A percentile compares a stretch with the other conserved stretches of the same genome.
Evolutionary conservation across 2,329 filamentous ascomycete genomes (phyloP).

Genomic region (Zymoseptoria brevis): DNA sequence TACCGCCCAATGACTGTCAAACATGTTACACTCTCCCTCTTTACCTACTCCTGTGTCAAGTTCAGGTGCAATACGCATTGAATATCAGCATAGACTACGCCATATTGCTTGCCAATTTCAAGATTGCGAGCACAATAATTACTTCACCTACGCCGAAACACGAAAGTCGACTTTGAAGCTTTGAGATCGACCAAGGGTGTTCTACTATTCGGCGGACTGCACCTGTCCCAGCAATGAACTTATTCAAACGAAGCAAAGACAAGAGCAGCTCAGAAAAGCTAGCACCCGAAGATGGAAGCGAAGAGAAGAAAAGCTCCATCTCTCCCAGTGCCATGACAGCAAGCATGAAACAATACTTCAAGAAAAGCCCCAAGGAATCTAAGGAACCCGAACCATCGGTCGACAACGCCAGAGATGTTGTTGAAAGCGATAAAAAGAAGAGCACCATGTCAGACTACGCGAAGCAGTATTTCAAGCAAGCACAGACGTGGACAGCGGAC

Average conservation of each 20-base stretch:
- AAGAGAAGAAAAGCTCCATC: not conserved
- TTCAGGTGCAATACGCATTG: too few relatives aligned
- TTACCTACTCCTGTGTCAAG: too few relatives aligned
- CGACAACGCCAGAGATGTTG: not conserved
- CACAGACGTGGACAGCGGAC: slow-evolving; percentile 8
- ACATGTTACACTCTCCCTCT: too few relatives aligned
- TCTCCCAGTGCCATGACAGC: not conserved
- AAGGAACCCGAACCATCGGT: not conserved
- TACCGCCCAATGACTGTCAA: too few relatives aligned
- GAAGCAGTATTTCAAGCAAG: slow-evolving; percentile 9
- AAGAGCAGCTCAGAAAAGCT: not conserved
- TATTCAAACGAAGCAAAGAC: slow-evolving; percentile 9
- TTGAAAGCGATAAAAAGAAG: slow-evolving; percentile 3
- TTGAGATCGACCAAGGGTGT: not conserved
- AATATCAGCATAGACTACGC: too few relatives aligned
- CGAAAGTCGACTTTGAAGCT: not conserved
- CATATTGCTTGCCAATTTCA: too few relatives aligned
- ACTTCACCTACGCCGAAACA: not conserved
- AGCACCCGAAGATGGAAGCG: not conserved
- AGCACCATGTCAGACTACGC: slow-evolving; percentile 7
- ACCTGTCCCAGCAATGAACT: slow-evolving; percentile 3
- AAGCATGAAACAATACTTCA: not conserved
- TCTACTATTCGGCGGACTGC: not conserved
- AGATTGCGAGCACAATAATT: too few relatives aligned
- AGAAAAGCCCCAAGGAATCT: not conserved